phyloP scores from a whole-genome alignment of 129 eudicot genomes.

The Daucus carota region DNA sequence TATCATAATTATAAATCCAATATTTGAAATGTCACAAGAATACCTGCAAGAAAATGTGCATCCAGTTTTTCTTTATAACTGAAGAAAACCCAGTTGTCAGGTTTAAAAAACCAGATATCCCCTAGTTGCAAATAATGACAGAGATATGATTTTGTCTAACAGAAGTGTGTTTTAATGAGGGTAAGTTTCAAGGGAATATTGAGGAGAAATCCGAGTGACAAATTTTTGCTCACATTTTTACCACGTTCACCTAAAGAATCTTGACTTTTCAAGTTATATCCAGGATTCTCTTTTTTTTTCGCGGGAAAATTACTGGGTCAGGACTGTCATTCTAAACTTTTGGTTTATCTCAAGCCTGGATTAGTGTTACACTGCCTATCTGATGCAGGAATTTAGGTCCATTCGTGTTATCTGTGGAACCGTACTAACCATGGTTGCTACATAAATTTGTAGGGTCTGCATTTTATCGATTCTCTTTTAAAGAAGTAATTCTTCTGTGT shows the following conservation, averaged over 20 bases:
- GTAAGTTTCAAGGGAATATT: background rate
- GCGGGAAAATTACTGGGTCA: background rate
- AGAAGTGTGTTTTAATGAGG: background rate
- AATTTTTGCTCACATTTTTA: background rate
- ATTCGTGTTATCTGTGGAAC: background rate
- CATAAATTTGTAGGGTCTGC: background rate
- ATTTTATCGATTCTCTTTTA: background rate
- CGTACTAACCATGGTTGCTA: background rate
- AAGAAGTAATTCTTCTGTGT: conserved; percentile 10
- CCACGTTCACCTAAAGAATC: background rate
- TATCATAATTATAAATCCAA: background rate
- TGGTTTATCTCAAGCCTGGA: background rate
- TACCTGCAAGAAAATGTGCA: background rate
- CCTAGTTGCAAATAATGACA: background rate
- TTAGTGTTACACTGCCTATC: background rate
- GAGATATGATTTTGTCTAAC: background rate
- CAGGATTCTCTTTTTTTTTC: background rate
- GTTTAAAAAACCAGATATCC: background rate
- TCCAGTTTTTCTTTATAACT: background rate
- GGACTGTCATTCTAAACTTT: background rate
- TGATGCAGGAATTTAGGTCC: background rate
- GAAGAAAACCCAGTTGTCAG: background rate
- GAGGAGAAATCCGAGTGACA: background rate
- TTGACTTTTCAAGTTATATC: background rate
- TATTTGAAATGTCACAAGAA: background rate